Base-by-base conservation (phyloP, 495 filamentous ascomycete species). In the Lindgomyces ingoldianus region DNA sequence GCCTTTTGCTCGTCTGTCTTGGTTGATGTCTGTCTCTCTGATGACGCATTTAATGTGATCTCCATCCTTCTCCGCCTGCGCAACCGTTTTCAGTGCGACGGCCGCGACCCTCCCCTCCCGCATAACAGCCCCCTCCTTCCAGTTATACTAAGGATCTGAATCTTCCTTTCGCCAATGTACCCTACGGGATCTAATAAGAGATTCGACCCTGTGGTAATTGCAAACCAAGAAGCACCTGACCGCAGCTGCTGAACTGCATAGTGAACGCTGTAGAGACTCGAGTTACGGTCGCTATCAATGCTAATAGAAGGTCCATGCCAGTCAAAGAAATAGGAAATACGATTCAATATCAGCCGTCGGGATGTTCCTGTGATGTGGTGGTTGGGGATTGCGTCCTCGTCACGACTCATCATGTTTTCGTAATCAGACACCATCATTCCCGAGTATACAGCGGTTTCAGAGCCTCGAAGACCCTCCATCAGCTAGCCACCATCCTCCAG, bases 11-110 rank as follows among this genome's bases (percentile, higher is more conserved):
- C n/a, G n/a, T 1, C 65, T 61, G 44, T 65, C 66, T 21, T 41
- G 36, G 24, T 62, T 62, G 3, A 60, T 6, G 0, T 14, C 57
- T 14, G 57, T 70, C 24, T 54, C 68, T 2, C 64, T 36, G 46
- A 67, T 59, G 36, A 69, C 26, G 19, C 42, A 47, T 45, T 64
- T 48, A 26, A 69, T 58, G 22, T 59, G 30, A 41, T 69, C 65
- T 2, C 54, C 54, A 29, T 64, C 48, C 81, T 1, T 83, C 81
- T 10, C 79, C 81, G 2, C 79, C 74, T 0, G 73, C 78, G 44
- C 82, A 83, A 0, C 80, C 81, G 51, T 82, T 65, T 0, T 77
- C 81, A 27, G 45, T 54, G 0, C 45, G 48, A 58, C n/a, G n/a
- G n/a, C n/a, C n/a, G n/a, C n/a, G n/a, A n/a, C n/a, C n/a, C n/a